A percentile compares a stretch with the other conserved stretches of the same genome.
Conservation (phyloP, 495 filamentous ascomycete species). For the Hypoxylon perforatum region DNA sequence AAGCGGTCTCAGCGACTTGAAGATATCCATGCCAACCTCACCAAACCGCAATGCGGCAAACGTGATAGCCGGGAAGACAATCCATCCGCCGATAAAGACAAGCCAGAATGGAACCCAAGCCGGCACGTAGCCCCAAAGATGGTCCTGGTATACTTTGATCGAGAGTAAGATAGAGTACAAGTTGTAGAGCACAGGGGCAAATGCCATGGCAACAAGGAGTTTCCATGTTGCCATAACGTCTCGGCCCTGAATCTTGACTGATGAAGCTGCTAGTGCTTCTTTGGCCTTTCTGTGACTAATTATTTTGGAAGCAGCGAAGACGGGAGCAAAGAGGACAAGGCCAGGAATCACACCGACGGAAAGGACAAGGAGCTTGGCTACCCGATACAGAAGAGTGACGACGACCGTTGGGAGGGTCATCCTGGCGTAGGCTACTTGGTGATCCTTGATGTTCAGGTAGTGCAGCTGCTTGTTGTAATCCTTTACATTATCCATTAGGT, state of each 20-base stretch:
- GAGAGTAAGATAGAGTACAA: constrained; percentile 79
- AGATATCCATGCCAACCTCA: constrained; percentile 96
- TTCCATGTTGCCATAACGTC: constrained; percentile 99
- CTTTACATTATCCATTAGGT: constrained; percentile 79
- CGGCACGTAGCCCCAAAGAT: constrained; percentile 81
- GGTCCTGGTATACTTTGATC: constrained; percentile 81
- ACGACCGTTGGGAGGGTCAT: constrained; percentile 80
- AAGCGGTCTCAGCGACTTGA: constrained; percentile 92
- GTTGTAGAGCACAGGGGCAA: constrained; percentile 87
- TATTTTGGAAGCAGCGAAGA: constrained; percentile 88
- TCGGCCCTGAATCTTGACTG: constrained; percentile 90
- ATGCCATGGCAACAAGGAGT: constrained; percentile 86
- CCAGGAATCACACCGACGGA: constrained; percentile 87
- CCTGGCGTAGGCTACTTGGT: constrained; percentile 93
- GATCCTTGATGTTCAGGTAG: constrained; percentile 87
- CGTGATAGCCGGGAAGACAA: constrained; percentile 87
- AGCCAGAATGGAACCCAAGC: constrained; percentile 82
- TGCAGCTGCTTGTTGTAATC: constrained; percentile 91
- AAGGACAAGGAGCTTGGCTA: constrained; percentile 79
- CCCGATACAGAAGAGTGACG: constrained; percentile 80
- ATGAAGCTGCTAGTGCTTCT: constrained; percentile 89
- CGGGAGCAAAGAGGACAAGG: constrained; percentile 85
- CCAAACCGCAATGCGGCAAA: constrained; percentile 96
- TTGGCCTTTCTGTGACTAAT: constrained; percentile 92
- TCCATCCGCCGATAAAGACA: constrained; percentile 75